Evolutionary conservation across 768 basidiomycete genomes (phyloP).

Genomic region (Daedaleopsis sinensis): DNA sequence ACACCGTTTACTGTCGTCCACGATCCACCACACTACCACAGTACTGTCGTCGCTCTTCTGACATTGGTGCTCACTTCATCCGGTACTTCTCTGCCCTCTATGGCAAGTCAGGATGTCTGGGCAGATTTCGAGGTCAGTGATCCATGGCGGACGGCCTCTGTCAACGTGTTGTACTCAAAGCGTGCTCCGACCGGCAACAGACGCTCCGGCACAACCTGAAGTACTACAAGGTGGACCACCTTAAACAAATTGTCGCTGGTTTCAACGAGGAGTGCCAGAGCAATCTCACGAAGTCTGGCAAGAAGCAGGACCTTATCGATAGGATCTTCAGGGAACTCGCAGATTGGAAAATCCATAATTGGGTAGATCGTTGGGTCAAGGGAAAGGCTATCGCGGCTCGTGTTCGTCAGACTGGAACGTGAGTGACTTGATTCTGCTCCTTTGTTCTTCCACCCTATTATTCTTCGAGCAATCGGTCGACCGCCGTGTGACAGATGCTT

Average conservation of each 20-base stretch:
- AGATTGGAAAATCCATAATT: constrained; percentile 56
- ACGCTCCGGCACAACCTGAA: constrained; percentile 69
- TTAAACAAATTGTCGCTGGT: constrained; percentile 79
- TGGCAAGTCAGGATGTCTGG: constrained; percentile 70
- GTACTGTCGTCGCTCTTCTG: constrained; percentile 9
- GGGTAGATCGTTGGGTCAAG: constrained; percentile 67
- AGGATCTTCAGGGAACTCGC: constrained; percentile 65
- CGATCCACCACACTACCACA: no score
- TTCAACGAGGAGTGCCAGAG: constrained; percentile 79
- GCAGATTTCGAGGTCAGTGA: constrained; percentile 70
- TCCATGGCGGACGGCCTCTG: background rate
- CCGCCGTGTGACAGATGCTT: background rate
- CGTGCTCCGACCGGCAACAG: constrained; percentile 40
- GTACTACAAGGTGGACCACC: constrained; percentile 81
- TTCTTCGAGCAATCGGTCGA: background rate
- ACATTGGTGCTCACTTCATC: background rate
- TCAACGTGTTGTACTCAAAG: constrained; percentile 12
- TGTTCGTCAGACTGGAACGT: constrained; percentile 66
- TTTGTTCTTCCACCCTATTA: background rate
- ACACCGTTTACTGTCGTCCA: constrained; percentile 11
- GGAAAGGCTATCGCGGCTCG: constrained; percentile 69
- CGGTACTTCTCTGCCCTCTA: constrained; percentile 31
- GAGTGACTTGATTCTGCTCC: constrained; percentile 39
- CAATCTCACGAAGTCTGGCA: constrained; percentile 73
- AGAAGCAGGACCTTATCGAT: constrained; percentile 87